Evolutionary conservation across 768 basidiomycete species (phyloP), one percentile per base, ranked within the genome.

Genomic region (Macrolepiota fuliginosa): DNA sequence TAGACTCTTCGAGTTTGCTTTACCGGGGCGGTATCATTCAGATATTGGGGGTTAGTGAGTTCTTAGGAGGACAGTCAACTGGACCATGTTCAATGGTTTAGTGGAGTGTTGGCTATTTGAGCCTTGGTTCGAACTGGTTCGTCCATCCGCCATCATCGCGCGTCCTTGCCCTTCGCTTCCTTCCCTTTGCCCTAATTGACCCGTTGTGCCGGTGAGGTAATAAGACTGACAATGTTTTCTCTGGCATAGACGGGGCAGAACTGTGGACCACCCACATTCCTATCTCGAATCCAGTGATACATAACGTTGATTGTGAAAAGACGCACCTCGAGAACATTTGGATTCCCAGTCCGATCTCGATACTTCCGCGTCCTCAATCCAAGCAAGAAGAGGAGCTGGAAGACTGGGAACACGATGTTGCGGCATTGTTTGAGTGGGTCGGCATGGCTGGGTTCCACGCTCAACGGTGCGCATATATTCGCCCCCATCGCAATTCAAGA

Each of bases 391-490:
- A 81, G 24, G 71, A 63, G n/a, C 32, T 66, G 9, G 84, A 86
- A 47, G 84, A 86, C 59, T 85, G 85, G 79, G 70, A 80, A 6
- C 73, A 75, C 10, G 74, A 76, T 7, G 71, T 83, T 46, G 68
- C 72, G 7, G 72, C 68, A 2, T 71, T 90, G 15, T 87, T 88
- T 55, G 90, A 91, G 69, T 92, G 90, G 90, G 77, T 85, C 7
- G 90, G 89, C 6, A 81, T 91, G 83, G 87, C 84, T 2, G 78
- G 77, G 60, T 67, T 91, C 4, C 88, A 84, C 13, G 77, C 90
- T 1, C 87, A 89, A 68, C 78, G 90, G 90, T 87, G 62, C 5
- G 69, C 62, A 27, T 45, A 24, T 36, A 19, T 37, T 42, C 59
- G 19, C 32, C 62, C 57, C 10, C 15, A 39, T 52, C 39, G 4